Conservation (phyloP, 31 red algal species). For the Pterothamnion heteromorphum region DNA sequence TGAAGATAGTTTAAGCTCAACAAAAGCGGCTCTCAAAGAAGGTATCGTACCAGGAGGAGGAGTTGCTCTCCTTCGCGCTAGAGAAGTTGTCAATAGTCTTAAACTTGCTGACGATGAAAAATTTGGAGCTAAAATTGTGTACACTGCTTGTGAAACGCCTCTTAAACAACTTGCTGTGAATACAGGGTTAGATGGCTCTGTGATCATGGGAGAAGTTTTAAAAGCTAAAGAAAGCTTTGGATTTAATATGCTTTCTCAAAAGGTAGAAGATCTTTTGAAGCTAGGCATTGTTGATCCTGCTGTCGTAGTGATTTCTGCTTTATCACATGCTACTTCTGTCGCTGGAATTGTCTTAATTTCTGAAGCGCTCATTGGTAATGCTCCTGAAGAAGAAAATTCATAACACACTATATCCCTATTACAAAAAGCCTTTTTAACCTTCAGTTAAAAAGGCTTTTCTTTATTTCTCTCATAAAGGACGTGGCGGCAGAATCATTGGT, state of each 20-base stretch:
- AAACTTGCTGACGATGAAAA: constrained; percentile 69
- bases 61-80: constrained; percentile 72
- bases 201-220: constrained; percentile 78
- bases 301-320: constrained; percentile 72
- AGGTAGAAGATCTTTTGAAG: constrained; percentile 68
- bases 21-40: constrained; percentile 92
- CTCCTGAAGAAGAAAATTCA: constrained; percentile 77
- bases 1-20: constrained; percentile 85
- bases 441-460: too few relatives aligned
- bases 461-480: too few relatives aligned
- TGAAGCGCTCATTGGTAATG: constrained; percentile 73
- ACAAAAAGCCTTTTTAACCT: too few relatives aligned
- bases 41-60: constrained; percentile 98
- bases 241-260: constrained; percentile 67
- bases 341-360: constrained; percentile 81
- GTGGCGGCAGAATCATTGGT: too few relatives aligned
- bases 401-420: constrained; percentile 52
- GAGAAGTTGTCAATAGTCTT: constrained; percentile 58
- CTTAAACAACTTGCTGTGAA: constrained; percentile 72
- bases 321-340: constrained; percentile 76
- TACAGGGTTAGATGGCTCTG: constrained; percentile 85
- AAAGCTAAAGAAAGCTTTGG: constrained; percentile 51
- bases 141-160: constrained; percentile 77
- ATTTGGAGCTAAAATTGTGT: constrained; percentile 88
- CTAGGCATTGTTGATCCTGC: constrained; percentile 83